These are phyloP conservation scores for Lipomyces chichibuensis DNA, from an alignment of 805 yeast species.

Conservation along the genomic window DNA sequence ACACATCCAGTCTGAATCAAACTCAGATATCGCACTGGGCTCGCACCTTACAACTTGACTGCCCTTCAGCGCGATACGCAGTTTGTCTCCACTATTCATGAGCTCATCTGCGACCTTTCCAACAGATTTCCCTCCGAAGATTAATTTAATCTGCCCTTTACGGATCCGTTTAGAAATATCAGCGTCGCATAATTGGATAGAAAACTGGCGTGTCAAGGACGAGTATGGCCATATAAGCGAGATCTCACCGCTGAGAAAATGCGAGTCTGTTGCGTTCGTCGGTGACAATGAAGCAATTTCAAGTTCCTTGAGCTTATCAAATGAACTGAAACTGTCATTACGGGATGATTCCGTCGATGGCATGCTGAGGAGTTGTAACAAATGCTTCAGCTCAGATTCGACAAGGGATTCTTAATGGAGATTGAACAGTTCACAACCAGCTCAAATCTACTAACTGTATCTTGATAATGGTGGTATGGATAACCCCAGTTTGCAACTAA, in stretches of 20 bases:
- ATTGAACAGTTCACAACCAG: not conserved
- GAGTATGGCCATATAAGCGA: slow-evolving; percentile 33
- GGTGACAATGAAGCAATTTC: slow-evolving; percentile 7
- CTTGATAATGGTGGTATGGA: not conserved
- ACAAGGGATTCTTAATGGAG: not conserved
- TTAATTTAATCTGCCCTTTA: slow-evolving; percentile 30
- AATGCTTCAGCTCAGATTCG: not conserved
- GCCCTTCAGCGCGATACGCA: slow-evolving; percentile 19
- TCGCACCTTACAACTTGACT: not conserved
- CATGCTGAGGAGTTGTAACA: not conserved
- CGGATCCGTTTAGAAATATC: slow-evolving; percentile 18
- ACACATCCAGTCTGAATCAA: slow-evolving; percentile 29
- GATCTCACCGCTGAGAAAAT: slow-evolving; percentile 18
- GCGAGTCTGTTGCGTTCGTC: not conserved
- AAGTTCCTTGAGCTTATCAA: slow-evolving; percentile 6
- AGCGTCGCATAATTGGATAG: slow-evolving; percentile 20
- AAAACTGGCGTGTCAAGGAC: slow-evolving; percentile 14
- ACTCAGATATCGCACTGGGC: slow-evolving; percentile 2
- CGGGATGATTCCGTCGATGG: not conserved
- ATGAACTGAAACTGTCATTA: not conserved
- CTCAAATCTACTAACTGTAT: not conserved
- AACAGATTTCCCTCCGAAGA: slow-evolving; percentile 14
- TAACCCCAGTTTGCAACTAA: not conserved
- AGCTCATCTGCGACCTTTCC: slow-evolving; percentile 17
- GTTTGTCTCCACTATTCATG: slow-evolving; percentile 16